These are phyloP conservation scores for Piromyces finnis DNA, from an alignment of 192 early-diverging fungal genomes.

Conservation along the genomic window DNA sequence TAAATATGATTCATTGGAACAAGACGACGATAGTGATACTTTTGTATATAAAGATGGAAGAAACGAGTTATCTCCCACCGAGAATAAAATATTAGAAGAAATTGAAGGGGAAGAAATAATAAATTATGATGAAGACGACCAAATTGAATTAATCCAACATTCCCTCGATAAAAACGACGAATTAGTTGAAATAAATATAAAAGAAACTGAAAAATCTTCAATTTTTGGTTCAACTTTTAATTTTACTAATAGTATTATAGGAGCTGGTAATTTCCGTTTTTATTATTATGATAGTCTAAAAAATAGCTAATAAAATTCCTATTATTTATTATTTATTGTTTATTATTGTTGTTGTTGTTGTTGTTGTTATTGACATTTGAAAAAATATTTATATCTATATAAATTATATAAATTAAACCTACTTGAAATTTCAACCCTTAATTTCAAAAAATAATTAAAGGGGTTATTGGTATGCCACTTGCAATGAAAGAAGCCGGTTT, in stretches of 20 bases:
- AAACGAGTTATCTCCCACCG: neutral
- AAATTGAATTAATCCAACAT: neutral
- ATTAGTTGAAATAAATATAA: neutral
- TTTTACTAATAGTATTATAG: slow-evolving; percentile 86
- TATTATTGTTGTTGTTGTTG: no score
- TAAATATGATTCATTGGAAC: neutral
- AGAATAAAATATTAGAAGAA: neutral
- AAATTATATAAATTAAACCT: no score
- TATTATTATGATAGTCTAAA: no score
- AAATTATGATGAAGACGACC: neutral
- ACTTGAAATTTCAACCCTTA: no score
- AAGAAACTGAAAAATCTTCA: neutral
- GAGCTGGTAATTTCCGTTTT: slow-evolving; percentile 44
- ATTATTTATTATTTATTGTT: no score
- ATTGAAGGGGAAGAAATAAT: neutral
- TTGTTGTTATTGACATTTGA: no score
- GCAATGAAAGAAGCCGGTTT: slow-evolving; percentile 68
- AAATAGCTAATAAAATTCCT: no score
- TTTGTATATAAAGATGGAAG: neutral
- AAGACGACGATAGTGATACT: neutral
- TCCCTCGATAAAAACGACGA: no score
- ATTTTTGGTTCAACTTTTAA: slow-evolving; percentile 28
- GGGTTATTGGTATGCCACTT: slow-evolving; percentile 56
- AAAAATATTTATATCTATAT: no score
- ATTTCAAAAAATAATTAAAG: neutral